Conservation (phyloP, 331 rosid genomes). For the Cucumis variabilis region DNA sequence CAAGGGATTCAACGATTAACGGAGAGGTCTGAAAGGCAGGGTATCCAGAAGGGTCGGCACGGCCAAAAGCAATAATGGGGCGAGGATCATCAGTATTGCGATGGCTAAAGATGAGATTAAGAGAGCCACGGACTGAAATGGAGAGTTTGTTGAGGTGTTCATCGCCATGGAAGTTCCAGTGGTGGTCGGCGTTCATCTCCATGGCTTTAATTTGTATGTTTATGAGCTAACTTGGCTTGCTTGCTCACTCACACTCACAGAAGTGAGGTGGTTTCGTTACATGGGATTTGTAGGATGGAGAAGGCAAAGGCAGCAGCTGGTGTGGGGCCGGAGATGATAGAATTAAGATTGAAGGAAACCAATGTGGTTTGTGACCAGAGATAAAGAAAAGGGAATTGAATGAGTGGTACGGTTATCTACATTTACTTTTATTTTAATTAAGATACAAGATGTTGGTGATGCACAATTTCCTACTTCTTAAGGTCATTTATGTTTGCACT, state of each 20-base stretch:
- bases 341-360: no score
- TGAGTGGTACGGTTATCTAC: no score
- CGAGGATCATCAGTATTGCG: constrained; percentile 40
- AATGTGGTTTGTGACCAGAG: no score
- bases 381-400: no score
- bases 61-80: constrained; percentile 44
- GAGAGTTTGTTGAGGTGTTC: constrained; percentile 29
- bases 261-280: not conserved
- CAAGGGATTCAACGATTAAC: constrained; percentile 39
- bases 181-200: constrained; percentile 3
- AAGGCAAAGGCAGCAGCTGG: not conserved
- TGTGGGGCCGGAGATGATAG: not conserved
- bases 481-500: no score
- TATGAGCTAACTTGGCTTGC: no score
- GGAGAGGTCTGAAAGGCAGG: constrained; percentile 43
- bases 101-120: constrained; percentile 37
- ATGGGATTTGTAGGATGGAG: not conserved
- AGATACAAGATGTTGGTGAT: no score
- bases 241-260: not conserved
- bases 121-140: constrained; percentile 45
- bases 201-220: not conserved
- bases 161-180: constrained; percentile 24
- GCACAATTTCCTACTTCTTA: no score
- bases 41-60: constrained; percentile 56
- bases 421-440: no score